Evolutionary conservation across 164 flowering plant species (phyloP).

Genomic region (Vitis rotundifolia): DNA sequence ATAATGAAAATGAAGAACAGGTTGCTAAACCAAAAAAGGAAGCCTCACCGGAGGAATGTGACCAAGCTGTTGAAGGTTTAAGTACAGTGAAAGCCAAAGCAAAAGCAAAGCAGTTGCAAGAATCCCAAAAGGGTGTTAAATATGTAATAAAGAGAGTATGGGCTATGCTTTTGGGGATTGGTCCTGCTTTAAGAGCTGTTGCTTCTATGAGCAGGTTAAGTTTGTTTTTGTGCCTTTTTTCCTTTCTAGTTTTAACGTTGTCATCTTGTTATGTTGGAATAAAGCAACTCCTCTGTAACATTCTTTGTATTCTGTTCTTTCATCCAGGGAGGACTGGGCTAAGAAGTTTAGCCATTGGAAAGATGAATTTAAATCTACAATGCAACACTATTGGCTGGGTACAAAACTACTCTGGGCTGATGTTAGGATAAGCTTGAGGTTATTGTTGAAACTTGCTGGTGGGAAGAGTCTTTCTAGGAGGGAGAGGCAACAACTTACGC

Average conservation of each 20-base stretch:
- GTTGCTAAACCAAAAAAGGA: slow-evolving; percentile 26
- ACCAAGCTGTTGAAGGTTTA: slow-evolving; percentile 40
- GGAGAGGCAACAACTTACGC: slow-evolving; percentile 89
- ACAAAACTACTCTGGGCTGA: slow-evolving; percentile 81
- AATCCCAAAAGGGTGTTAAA: slow-evolving; percentile 23
- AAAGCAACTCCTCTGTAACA: not conserved
- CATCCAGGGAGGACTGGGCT: slow-evolving; percentile 38
- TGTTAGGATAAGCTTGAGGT: slow-evolving; percentile 73
- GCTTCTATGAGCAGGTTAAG: slow-evolving; percentile 77
- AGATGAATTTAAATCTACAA: slow-evolving; percentile 60
- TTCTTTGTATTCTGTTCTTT: not conserved
- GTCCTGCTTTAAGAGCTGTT: slow-evolving; percentile 67
- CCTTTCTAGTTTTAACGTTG: not conserved
- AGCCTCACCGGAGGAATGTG: slow-evolving; percentile 45
- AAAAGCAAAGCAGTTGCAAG: slow-evolving; percentile 32
- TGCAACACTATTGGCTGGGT: slow-evolving; percentile 95
- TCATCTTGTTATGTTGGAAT: not conserved
- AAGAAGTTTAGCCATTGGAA: slow-evolving; percentile 36
- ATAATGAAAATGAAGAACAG: slow-evolving; percentile 11
- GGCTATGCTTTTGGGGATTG: slow-evolving; percentile 57
- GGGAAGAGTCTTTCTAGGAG: slow-evolving; percentile 93
- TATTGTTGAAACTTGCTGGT: slow-evolving; percentile 70
- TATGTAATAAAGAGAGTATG: slow-evolving; percentile 33
- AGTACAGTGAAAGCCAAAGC: slow-evolving; percentile 36
- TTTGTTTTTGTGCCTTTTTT: not conserved